Evolutionary conservation across 2,329 filamentous ascomycete species (phyloP).

Genomic region (Fusarium nodosum): DNA sequence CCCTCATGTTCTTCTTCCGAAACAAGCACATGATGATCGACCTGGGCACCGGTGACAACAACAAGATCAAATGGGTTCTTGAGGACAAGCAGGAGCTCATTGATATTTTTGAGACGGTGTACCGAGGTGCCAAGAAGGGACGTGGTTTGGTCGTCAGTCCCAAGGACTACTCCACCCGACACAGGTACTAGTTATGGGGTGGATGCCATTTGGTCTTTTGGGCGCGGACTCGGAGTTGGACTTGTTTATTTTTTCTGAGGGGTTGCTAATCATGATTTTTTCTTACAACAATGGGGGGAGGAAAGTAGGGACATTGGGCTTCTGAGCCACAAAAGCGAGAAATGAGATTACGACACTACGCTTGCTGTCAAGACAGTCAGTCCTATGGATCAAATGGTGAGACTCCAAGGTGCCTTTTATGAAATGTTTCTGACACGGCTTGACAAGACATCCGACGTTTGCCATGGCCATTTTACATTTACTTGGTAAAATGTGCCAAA

Average conservation of each 20-base stretch:
- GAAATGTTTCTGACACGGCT: conserved; percentile 38
- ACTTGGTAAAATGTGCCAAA: background rate
- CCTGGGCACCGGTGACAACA: conserved; percentile 98
- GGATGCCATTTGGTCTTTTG: conserved; percentile 2
- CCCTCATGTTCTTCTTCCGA: conserved; percentile 96
- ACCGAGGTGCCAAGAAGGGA: conserved; percentile 98
- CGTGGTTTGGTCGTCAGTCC: conserved; percentile 95
- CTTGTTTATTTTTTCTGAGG: conserved; percentile 3
- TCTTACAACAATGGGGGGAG: conserved; percentile 13
- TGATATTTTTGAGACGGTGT: conserved; percentile 98
- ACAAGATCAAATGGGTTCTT: conserved; percentile 93
- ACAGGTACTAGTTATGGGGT: conserved; percentile 39
- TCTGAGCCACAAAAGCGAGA: conserved; percentile 27
- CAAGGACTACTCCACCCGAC: conserved; percentile 69
- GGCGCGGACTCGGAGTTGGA: conserved; percentile 22
- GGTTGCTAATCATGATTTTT: conserved; percentile 33
- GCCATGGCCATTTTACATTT: conserved; percentile 6
- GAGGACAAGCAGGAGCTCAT: conserved; percentile 99
- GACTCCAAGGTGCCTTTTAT: conserved; percentile 38
- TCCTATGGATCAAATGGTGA: conserved; percentile 38
- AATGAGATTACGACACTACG: conserved; percentile 35
- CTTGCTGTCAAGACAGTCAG: conserved; percentile 4
- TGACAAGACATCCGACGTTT: conserved; percentile 37
- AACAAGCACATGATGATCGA: conserved; percentile 99
- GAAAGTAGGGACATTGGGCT: conserved; percentile 22